Conservation (phyloP, 1,284 basidiomycete species). For the Moesziomyces sp. region DNA sequence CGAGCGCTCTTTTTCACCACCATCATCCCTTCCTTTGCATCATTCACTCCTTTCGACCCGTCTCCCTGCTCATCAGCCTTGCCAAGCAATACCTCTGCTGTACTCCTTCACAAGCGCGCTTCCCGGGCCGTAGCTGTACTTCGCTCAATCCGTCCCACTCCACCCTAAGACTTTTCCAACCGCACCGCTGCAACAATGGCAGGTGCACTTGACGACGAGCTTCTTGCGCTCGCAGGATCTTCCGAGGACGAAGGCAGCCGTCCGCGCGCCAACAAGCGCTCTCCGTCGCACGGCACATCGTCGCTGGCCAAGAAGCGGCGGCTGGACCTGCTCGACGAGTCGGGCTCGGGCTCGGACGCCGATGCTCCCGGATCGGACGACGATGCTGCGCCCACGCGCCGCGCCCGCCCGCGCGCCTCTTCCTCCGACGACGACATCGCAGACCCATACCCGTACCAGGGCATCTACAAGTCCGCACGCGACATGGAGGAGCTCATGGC, state of each 20-base stretch:
- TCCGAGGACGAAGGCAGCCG: constrained; percentile 70
- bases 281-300: constrained; percentile 3
- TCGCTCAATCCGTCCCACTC: too few species aligned
- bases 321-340: constrained; percentile 59
- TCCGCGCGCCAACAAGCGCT: constrained; percentile 26
- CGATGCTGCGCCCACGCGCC: neutral
- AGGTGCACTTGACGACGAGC: constrained; percentile 75
- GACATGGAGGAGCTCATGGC: constrained; percentile 82
- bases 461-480: constrained; percentile 83
- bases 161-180: too few species aligned
- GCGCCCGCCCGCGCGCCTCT: neutral
- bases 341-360: constrained; percentile 32
- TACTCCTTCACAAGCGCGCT: too few species aligned
- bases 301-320: constrained; percentile 46
- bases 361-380: constrained; percentile 26
- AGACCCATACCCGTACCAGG: constrained; percentile 81
- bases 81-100: too few species aligned
- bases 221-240: constrained; percentile 76
- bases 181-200: constrained; percentile 32
- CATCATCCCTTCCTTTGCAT: too few species aligned
- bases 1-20: too few species aligned
- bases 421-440: constrained; percentile 8
- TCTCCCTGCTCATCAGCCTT: too few species aligned
- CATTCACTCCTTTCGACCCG: too few species aligned
- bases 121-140: too few species aligned